A percentile compares a stretch with the other conserved stretches of the same genome.
phyloP scores from a whole-genome alignment of 2,329 filamentous ascomycete genomes.

The Hirsutella rhossiliensis region DNA sequence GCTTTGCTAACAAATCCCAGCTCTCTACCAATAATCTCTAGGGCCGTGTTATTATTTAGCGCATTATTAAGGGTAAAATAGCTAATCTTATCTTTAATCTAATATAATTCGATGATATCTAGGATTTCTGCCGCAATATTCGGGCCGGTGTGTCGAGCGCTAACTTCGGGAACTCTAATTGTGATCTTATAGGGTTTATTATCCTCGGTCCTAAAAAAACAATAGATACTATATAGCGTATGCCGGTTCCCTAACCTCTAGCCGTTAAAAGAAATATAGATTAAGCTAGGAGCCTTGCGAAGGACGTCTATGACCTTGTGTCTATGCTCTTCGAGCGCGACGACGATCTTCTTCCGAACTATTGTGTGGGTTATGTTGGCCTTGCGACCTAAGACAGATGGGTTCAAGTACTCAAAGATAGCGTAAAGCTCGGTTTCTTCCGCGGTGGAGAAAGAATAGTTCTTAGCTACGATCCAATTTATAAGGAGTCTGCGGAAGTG shows the following conservation, averaged over 20 bases:
- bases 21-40: conserved; percentile 1
- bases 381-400: too few species aligned
- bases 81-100: conserved; percentile 2
- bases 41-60: conserved; percentile 3
- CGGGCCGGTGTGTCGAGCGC: neutral
- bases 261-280: neutral
- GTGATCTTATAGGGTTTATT: neutral
- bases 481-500: too few species aligned
- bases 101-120: neutral
- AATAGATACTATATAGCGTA: neutral
- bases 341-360: too few species aligned
- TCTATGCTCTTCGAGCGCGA: neutral
- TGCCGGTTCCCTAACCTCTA: neutral
- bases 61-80: conserved; percentile 4
- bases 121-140: neutral
- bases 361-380: too few species aligned
- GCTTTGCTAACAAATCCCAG: neutral
- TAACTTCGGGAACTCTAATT: neutral
- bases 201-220: neutral
- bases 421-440: too few species aligned
- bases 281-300: neutral
- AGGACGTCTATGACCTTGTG: neutral
- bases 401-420: too few species aligned
- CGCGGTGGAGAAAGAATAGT: too few species aligned
- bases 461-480: too few species aligned